Conservation (phyloP, 768 basidiomycete species). For the Amanita molliuscula region DNA sequence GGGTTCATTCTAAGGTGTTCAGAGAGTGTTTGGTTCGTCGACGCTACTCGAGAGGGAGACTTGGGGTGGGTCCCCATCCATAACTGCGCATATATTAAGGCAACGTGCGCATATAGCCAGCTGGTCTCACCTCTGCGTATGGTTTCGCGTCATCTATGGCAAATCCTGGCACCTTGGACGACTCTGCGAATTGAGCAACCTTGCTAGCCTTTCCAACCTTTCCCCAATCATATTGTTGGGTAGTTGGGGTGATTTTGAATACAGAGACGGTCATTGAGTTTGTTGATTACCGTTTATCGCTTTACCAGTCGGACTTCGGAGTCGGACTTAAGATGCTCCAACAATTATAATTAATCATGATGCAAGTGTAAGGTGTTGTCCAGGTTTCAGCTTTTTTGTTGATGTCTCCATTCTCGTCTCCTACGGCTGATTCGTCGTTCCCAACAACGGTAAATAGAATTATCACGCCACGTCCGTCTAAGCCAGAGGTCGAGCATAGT, state of each 20-base stretch:
- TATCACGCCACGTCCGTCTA: too few species aligned
- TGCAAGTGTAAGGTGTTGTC: too few species aligned
- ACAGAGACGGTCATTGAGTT: slow-evolving; percentile 20
- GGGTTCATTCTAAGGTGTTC: slow-evolving; percentile 58
- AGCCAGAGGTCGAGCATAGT: too few species aligned
- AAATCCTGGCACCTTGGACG: slow-evolving; percentile 55
- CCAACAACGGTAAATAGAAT: too few species aligned
- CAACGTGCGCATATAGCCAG: background rate
- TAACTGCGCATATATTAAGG: slow-evolving; percentile 37
- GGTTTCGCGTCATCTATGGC: slow-evolving; percentile 58
- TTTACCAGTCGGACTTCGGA: too few species aligned
- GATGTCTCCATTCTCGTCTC: too few species aligned
- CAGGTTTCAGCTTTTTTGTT: too few species aligned
- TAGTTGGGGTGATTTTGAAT: slow-evolving; percentile 76
- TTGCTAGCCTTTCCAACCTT: slow-evolving; percentile 71
- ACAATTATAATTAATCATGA: too few species aligned
- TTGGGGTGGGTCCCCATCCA: slow-evolving; percentile 99
- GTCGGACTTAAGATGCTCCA: too few species aligned
- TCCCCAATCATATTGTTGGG: slow-evolving; percentile 94
- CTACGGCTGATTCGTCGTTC: too few species aligned
- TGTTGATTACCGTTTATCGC: too few species aligned
- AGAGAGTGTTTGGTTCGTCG: slow-evolving; percentile 33
- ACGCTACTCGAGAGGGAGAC: slow-evolving; percentile 33
- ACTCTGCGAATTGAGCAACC: slow-evolving; percentile 76
- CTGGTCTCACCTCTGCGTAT: slow-evolving; percentile 78